Evolutionary conservation across 2,329 filamentous ascomycete genomes (phyloP).

Genomic region (Aureobasidium uvarum): DNA sequence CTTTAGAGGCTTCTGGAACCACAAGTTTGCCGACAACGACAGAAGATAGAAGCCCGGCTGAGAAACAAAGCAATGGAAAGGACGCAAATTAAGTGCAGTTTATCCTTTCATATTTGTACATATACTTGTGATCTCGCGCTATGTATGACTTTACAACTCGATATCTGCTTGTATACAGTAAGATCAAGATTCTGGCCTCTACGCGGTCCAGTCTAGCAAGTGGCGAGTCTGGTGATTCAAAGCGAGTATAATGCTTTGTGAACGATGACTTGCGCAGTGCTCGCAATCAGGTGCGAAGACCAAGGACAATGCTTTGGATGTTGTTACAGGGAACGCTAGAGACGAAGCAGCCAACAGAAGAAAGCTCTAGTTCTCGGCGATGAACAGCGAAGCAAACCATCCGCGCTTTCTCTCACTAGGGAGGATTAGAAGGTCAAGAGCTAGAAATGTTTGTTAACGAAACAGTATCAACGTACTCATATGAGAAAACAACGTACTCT

Average conservation of each 20-base stretch:
- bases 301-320: background rate
- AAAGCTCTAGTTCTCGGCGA: background rate
- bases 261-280: background rate
- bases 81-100: background rate
- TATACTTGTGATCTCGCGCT: background rate
- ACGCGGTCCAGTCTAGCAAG: background rate
- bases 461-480: background rate
- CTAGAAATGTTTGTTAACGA: background rate
- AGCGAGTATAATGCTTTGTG: background rate
- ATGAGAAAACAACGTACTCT: background rate
- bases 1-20: conserved; percentile 53
- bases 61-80: background rate
- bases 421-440: background rate
- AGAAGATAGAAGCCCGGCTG: conserved; percentile 30
- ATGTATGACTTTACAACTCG: background rate
- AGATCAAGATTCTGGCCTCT: background rate
- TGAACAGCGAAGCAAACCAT: conserved; percentile 6
- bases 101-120: background rate
- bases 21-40: conserved; percentile 50
- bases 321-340: background rate
- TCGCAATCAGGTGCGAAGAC: background rate
- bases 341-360: background rate
- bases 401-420: background rate
- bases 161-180: background rate
- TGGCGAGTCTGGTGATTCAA: background rate